phyloP scores from a whole-genome alignment of 306 rosid species.

The Fragaria nilgerrensis region DNA sequence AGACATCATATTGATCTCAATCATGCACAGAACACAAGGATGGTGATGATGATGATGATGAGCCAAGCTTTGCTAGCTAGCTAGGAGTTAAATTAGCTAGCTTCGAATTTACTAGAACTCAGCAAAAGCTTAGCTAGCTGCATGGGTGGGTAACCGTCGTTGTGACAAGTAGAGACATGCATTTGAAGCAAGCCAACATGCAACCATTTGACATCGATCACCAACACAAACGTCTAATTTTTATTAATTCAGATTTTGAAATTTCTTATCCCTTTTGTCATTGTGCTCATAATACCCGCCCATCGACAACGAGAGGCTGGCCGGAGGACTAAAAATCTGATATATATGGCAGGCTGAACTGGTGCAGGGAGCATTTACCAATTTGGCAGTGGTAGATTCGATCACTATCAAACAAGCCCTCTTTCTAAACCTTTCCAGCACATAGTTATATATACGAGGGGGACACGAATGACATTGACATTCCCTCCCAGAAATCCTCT shows the following conservation, averaged over 20 bases:
- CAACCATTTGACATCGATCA: background rate
- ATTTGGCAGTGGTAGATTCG: background rate
- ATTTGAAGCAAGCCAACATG: background rate
- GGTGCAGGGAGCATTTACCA: background rate
- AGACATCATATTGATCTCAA: background rate
- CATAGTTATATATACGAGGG: too few species aligned
- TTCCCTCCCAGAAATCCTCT: background rate
- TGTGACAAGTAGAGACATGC: background rate
- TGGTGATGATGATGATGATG: background rate
- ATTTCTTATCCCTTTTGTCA: background rate
- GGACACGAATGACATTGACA: background rate
- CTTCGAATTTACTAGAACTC: background rate
- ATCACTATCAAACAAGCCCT: background rate
- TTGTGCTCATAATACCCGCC: background rate
- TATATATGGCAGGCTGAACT: background rate
- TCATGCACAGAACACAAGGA: background rate
- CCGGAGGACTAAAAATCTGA: background rate
- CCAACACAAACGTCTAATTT: background rate
- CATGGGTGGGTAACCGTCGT: background rate
- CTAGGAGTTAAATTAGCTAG: background rate
- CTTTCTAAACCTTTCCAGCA: background rate
- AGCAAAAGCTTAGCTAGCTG: background rate
- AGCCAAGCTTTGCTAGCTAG: background rate
- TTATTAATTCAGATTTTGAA: background rate
- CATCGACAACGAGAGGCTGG: background rate